A percentile compares a stretch with the other conserved stretches of the same genome.
Evolutionary conservation across 495 filamentous ascomycete species (phyloP).

Genomic region (Annulohypoxylon stygium): DNA sequence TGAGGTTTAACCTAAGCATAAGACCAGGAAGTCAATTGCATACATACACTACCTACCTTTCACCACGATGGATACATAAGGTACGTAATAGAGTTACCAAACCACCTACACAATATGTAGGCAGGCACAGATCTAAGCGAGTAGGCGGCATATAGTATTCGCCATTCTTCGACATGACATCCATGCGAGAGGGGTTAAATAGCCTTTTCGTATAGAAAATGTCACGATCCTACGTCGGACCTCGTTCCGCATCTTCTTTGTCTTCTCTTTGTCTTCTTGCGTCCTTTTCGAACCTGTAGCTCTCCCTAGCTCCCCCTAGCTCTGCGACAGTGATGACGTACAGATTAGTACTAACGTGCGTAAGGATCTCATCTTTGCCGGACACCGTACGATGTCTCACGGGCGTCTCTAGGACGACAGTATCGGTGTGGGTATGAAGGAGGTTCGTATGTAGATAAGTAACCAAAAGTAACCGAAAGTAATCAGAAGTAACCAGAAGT

Average conservation of each 20-base stretch:
- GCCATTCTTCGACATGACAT: constrained; percentile 5
- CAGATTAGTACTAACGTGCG: constrained; percentile 10
- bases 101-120: background rate
- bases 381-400: constrained; percentile 16
- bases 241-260: background rate
- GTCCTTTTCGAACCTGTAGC: background rate
- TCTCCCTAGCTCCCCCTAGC: background rate
- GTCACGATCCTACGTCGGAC: constrained; percentile 10
- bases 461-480: background rate
- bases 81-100: constrained; percentile 8
- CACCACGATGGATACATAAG: constrained; percentile 13
- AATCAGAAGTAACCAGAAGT: too few relatives aligned
- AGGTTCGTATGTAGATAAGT: constrained; percentile 13
- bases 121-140: constrained; percentile 5
- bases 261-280: background rate
- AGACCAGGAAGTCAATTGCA: constrained; percentile 24
- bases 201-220: background rate
- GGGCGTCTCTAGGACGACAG: constrained; percentile 11
- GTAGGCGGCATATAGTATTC: constrained; percentile 17
- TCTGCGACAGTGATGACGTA: constrained; percentile 14
- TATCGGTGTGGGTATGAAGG: constrained; percentile 21
- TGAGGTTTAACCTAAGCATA: constrained; percentile 16
- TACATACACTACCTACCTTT: background rate
- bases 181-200: constrained; percentile 17
- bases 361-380: constrained; percentile 24